Conservation (phyloP, 2,329 filamentous ascomycete genomes). For the Aspergillus phoenicis region DNA sequence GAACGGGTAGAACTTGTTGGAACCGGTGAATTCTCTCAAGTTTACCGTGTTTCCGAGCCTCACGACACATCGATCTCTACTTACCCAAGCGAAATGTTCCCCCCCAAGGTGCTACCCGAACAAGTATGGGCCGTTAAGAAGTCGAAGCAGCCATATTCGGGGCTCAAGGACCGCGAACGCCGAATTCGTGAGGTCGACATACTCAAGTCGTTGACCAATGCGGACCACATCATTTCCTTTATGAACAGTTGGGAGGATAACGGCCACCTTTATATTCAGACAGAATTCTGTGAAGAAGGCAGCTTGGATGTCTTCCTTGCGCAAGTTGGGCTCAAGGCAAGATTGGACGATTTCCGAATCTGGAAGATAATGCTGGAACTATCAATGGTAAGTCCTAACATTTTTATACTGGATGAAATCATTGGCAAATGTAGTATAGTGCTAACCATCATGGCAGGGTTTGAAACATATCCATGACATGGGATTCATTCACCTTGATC, state of each 20-base stretch:
- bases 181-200: conserved; percentile 84
- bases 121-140: conserved; percentile 92
- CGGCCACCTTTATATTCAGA: conserved; percentile 90
- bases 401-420: neutral
- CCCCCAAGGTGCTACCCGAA: conserved; percentile 57
- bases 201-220: conserved; percentile 72
- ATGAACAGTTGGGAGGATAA: conserved; percentile 86
- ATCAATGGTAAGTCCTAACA: conserved; percentile 61
- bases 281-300: conserved; percentile 93
- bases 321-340: conserved; percentile 78
- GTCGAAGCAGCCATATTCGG: conserved; percentile 76
- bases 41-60: conserved; percentile 72
- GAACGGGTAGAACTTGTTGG: conserved; percentile 78
- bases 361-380: conserved; percentile 96
- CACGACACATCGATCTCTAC: conserved; percentile 40
- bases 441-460: conserved; percentile 59
- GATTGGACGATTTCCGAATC: conserved; percentile 94
- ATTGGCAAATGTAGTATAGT: neutral
- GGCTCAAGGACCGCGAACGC: conserved; percentile 75
- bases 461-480: conserved; percentile 86
- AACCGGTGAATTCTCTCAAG: conserved; percentile 88
- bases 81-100: conserved; percentile 51
- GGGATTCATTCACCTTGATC: conserved; percentile 72
- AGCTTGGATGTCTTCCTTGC: conserved; percentile 83
- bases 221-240: conserved; percentile 83